These are phyloP conservation scores for Arthrobotrys megalospora DNA, from an alignment of 2,329 filamentous ascomycete genomes.

Conservation along the genomic window DNA sequence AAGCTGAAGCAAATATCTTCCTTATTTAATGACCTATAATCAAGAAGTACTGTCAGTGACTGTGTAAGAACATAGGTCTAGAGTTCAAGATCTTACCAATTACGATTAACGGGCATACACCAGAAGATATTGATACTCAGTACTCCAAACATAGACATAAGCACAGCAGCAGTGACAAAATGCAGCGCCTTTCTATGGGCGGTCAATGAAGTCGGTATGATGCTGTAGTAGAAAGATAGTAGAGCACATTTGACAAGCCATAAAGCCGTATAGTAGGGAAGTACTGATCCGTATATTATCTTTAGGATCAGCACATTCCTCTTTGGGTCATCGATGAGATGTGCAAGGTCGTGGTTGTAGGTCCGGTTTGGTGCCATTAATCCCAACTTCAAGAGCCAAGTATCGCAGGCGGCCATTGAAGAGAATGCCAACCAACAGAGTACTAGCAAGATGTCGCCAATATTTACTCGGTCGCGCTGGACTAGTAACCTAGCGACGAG, in stretches of 20 bases:
- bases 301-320: conserved; percentile 49
- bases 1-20: conserved; percentile 49
- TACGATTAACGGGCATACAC: conserved; percentile 51
- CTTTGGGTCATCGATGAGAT: conserved; percentile 24
- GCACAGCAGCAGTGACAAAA: conserved; percentile 35
- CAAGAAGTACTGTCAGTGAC: conserved; percentile 7
- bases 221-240: conserved; percentile 52
- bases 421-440: conserved; percentile 51
- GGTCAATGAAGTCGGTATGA: conserved; percentile 43
- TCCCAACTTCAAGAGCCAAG: conserved; percentile 56
- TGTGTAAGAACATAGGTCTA: background rate
- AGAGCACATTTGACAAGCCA: conserved; percentile 56
- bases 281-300: conserved; percentile 47
- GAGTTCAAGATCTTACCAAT: conserved; percentile 45
- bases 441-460: conserved; percentile 55
- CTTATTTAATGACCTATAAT: conserved; percentile 41
- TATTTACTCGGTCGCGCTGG: conserved; percentile 58
- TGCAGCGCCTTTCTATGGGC: conserved; percentile 46
- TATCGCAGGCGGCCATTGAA: conserved; percentile 54
- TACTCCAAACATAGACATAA: conserved; percentile 48
- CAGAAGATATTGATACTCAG: conserved; percentile 53
- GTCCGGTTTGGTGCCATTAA: conserved; percentile 38
- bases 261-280: conserved; percentile 52
- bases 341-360: conserved; percentile 46
- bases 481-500: conserved; percentile 49